phyloP scores from a whole-genome alignment of 2,329 filamentous ascomycete species.

The Fusarium metavorans region DNA sequence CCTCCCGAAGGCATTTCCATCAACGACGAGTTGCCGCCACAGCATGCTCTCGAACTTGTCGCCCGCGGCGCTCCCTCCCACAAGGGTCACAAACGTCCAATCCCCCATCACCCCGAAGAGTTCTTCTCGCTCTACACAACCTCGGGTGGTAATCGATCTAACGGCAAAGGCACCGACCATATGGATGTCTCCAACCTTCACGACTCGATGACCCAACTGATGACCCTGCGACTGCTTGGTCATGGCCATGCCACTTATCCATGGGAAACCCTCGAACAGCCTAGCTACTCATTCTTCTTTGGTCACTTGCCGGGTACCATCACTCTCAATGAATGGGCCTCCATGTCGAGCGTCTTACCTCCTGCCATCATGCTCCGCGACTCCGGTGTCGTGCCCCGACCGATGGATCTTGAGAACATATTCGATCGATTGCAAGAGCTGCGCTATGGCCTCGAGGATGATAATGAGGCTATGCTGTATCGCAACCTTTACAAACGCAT shows the following conservation, averaged over 20 bases:
- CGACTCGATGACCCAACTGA: slow-evolving; percentile 69
- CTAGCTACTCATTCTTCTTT: slow-evolving; percentile 76
- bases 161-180: slow-evolving; percentile 53
- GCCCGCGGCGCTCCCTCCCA: slow-evolving; percentile 68
- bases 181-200: slow-evolving; percentile 63
- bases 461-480: slow-evolving; percentile 70
- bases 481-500: slow-evolving; percentile 75
- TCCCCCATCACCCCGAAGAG: slow-evolving; percentile 67
- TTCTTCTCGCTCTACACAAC: slow-evolving; percentile 70
- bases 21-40: slow-evolving; percentile 63
- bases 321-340: slow-evolving; percentile 77
- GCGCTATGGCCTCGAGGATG: slow-evolving; percentile 67
- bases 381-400: slow-evolving; percentile 68
- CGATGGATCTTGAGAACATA: slow-evolving; percentile 68
- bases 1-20: slow-evolving; percentile 64
- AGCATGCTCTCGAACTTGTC: slow-evolving; percentile 68
- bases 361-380: slow-evolving; percentile 69
- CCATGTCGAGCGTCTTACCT: slow-evolving; percentile 67
- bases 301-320: slow-evolving; percentile 76
- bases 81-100: slow-evolving; percentile 64
- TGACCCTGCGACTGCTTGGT: slow-evolving; percentile 64
- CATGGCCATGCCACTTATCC: slow-evolving; percentile 60
- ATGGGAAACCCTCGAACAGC: slow-evolving; percentile 81
- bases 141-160: slow-evolving; percentile 56
- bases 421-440: slow-evolving; percentile 70